Conservation (phyloP, 2,329 filamentous ascomycete species). For the Fusarium sacchari region DNA sequence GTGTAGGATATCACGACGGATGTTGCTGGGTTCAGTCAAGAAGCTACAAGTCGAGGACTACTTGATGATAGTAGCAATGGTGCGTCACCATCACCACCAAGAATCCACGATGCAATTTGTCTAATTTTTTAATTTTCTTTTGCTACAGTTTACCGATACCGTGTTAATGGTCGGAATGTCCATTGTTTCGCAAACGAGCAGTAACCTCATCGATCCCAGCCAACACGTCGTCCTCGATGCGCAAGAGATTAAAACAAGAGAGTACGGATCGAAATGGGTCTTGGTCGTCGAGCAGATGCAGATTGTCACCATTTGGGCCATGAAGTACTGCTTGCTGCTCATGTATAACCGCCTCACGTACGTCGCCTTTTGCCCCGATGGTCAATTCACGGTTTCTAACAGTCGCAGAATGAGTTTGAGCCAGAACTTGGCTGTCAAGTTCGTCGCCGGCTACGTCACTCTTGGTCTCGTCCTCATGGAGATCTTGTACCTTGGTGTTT, state of each 20-base stretch:
- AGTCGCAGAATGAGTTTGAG: slow-evolving; percentile 54
- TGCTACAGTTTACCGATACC: slow-evolving; percentile 59
- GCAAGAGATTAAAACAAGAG: slow-evolving; percentile 53
- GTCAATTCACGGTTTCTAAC: slow-evolving; percentile 10
- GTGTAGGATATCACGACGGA: slow-evolving; percentile 51
- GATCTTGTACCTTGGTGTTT: slow-evolving; percentile 59
- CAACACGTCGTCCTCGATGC: slow-evolving; percentile 58
- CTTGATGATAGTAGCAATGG: slow-evolving; percentile 63
- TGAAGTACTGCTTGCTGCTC: slow-evolving; percentile 67
- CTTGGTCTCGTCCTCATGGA: slow-evolving; percentile 62
- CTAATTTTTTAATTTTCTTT: not conserved
- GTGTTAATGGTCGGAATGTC: slow-evolving; percentile 65
- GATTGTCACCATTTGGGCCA: slow-evolving; percentile 65
- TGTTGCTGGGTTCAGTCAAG: slow-evolving; percentile 56
- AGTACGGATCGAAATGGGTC: slow-evolving; percentile 69
- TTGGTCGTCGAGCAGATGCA: slow-evolving; percentile 71
- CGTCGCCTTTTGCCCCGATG: slow-evolving; percentile 30
- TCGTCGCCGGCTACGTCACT: slow-evolving; percentile 58
- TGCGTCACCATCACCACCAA: slow-evolving; percentile 46
- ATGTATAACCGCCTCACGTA: slow-evolving; percentile 66
- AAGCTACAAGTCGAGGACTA: slow-evolving; percentile 66
- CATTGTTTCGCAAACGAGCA: slow-evolving; percentile 64
- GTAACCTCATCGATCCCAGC: slow-evolving; percentile 66
- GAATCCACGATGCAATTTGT: not conserved
- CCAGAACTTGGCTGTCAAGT: slow-evolving; percentile 59